Conservation (phyloP, 768 basidiomycete genomes). For the Sarcodon sp. region DNA sequence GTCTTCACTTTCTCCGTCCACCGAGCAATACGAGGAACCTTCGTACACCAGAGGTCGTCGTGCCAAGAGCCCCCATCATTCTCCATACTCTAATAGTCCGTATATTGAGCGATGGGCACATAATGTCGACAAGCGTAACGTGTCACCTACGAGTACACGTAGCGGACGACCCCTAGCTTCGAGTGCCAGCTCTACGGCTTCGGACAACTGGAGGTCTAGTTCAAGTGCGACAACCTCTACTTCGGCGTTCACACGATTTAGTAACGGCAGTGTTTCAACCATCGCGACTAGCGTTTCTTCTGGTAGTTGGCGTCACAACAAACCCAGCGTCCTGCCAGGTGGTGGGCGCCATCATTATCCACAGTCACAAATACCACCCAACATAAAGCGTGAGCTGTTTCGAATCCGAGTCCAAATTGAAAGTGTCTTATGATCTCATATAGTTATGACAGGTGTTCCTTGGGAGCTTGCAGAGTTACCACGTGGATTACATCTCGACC, state of each 20-base stretch:
- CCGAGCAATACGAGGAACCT: neutral
- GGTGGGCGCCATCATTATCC: conserved; percentile 8
- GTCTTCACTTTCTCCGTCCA: conserved; percentile 1
- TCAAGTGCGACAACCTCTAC: conserved; percentile 38
- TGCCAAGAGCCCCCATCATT: neutral
- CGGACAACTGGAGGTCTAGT: conserved; percentile 70
- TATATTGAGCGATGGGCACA: neutral
- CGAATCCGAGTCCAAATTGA: conserved; percentile 2
- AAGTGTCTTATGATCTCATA: conserved; percentile 5
- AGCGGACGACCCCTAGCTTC: conserved; percentile 39
- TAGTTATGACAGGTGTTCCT: conserved; percentile 69
- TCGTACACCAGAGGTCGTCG: conserved; percentile 7
- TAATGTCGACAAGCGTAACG: conserved; percentile 10
- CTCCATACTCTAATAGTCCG: conserved; percentile 3
- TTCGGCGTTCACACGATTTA: conserved; percentile 70
- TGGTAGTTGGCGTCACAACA: conserved; percentile 51
- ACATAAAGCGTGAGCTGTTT: conserved; percentile 64
- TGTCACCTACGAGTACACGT: conserved; percentile 45
- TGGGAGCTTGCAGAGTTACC: conserved; percentile 64
- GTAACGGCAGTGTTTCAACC: conserved; percentile 62
- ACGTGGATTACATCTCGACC: conserved; percentile 47
- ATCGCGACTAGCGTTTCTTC: conserved; percentile 71
- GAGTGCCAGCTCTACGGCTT: conserved; percentile 48
- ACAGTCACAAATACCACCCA: conserved; percentile 22
- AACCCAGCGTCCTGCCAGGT: conserved; percentile 2